phyloP scores from a whole-genome alignment of 2,329 filamentous ascomycete genomes.

The Aspergillus sclerotialis region DNA sequence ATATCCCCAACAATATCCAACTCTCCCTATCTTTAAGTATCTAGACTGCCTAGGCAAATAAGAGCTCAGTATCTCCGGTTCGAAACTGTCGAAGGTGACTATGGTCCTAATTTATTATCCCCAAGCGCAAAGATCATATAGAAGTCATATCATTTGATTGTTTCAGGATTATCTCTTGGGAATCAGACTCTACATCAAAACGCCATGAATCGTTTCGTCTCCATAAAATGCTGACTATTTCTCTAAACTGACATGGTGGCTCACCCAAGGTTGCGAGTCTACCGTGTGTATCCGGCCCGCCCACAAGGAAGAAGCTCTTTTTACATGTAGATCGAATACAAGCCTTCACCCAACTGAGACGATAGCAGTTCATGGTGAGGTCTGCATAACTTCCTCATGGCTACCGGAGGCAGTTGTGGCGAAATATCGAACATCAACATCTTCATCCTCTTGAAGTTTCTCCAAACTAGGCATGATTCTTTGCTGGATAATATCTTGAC shows the following conservation, averaged over 20 bases:
- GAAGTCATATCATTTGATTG: constrained; percentile 10
- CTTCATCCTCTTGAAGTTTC: constrained; percentile 94
- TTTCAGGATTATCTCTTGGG: constrained; percentile 17
- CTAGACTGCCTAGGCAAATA: too few relatives aligned
- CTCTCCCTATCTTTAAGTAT: too few relatives aligned
- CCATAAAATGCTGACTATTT: constrained; percentile 29
- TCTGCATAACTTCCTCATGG: constrained; percentile 49
- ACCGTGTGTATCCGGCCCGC: constrained; percentile 12
- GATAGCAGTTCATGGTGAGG: constrained; percentile 34
- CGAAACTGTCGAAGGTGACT: too few relatives aligned
- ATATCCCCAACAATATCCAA: too few relatives aligned
- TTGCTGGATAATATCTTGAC: constrained; percentile 74
- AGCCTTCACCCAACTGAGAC: constrained; percentile 3
- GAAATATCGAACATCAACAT: constrained; percentile 97
- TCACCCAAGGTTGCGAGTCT: constrained; percentile 15
- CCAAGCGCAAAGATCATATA: too few relatives aligned
- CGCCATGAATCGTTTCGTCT: constrained; percentile 29
- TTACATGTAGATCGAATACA: constrained; percentile 5
- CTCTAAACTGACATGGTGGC: constrained; percentile 28
- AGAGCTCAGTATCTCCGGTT: too few relatives aligned
- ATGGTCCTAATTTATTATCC: too few relatives aligned
- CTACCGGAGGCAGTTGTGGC: constrained; percentile 74
- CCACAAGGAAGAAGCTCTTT: constrained; percentile 10
- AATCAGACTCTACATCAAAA: constrained; percentile 29
- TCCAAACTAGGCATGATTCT: constrained; percentile 83